Conservation (phyloP, 164 flowering plant species). For the Nelumbo lutea region DNA sequence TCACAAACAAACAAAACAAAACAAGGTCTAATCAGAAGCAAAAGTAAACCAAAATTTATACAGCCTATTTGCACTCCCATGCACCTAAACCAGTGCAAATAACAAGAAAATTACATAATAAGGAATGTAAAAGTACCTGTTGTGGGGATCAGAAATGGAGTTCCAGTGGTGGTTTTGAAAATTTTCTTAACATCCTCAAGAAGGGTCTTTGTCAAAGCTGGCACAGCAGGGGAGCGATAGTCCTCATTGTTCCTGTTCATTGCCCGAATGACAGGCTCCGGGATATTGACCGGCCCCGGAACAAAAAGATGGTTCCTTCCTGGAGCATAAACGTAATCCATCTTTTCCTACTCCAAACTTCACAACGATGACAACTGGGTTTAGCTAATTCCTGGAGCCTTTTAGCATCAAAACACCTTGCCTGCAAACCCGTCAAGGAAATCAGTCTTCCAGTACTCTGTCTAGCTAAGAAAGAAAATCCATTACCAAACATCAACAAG, state of each 20-base stretch:
- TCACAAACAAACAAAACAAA: no score
- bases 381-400: not conserved
- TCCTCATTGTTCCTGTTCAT: constrained; percentile 99
- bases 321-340: constrained; percentile 86
- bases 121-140: constrained; percentile 48
- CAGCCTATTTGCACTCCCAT: no score
- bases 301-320: constrained; percentile 97
- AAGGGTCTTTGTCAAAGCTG: constrained; percentile 79
- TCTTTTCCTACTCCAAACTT: constrained; percentile 28
- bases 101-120: not conserved
- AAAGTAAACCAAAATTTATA: no score
- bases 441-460: not conserved
- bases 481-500: no score
- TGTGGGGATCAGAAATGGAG: constrained; percentile 86
- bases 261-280: constrained; percentile 85
- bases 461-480: no score
- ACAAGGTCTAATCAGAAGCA: not conserved
- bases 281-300: constrained; percentile 97
- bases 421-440: not conserved
- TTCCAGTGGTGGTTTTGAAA: constrained; percentile 86
- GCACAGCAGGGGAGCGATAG: constrained; percentile 91
- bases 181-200: constrained; percentile 95
- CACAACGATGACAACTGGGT: constrained; percentile 9
- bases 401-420: no score
- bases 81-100: not conserved